Evolutionary conservation across 2,329 filamentous ascomycete genomes (phyloP).

Genomic region (Pyrenophora graminea): DNA sequence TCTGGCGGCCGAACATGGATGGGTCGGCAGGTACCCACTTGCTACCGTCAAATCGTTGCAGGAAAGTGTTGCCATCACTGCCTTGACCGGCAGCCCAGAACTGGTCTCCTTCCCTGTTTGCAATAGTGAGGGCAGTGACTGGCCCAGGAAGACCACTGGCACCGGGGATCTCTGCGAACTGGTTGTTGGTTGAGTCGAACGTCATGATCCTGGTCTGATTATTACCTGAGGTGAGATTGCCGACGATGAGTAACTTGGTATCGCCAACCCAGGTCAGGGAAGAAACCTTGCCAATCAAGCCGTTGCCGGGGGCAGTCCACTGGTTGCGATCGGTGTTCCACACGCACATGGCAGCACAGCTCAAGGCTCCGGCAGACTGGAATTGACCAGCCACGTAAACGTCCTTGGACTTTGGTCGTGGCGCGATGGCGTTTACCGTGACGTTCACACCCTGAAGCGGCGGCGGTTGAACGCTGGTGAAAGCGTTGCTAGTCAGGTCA

Average conservation of each 20-base stretch:
- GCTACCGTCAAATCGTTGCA: constrained; percentile 80
- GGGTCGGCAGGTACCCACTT: constrained; percentile 68
- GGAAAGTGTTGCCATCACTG: constrained; percentile 69
- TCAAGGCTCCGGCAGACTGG: constrained; percentile 77
- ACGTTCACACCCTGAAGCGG: constrained; percentile 71
- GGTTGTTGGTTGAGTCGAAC: constrained; percentile 70
- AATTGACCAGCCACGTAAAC: constrained; percentile 89
- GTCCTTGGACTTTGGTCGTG: constrained; percentile 70
- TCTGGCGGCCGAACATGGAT: constrained; percentile 63
- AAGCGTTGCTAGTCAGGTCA: constrained; percentile 68
- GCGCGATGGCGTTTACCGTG: constrained; percentile 75
- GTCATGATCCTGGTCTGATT: constrained; percentile 70
- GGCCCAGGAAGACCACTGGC: constrained; percentile 75
- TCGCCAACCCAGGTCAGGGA: constrained; percentile 76
- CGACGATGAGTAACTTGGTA: constrained; percentile 74
- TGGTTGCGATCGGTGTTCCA: constrained; percentile 72
- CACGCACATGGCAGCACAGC: constrained; percentile 80
- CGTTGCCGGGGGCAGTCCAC: constrained; percentile 79
- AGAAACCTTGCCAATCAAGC: constrained; percentile 71
- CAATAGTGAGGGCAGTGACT: constrained; percentile 74
- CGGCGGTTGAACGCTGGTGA: constrained; percentile 71
- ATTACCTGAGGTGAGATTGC: constrained; percentile 71
- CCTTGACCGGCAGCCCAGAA: constrained; percentile 82
- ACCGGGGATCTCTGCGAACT: constrained; percentile 67
- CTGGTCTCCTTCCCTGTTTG: constrained; percentile 70